A percentile compares a stretch with the other conserved stretches of the same genome.
These are phyloP conservation scores for Elsinoe necatrix DNA, from an alignment of 2,329 filamentous ascomycete species.

Conservation along the genomic window DNA sequence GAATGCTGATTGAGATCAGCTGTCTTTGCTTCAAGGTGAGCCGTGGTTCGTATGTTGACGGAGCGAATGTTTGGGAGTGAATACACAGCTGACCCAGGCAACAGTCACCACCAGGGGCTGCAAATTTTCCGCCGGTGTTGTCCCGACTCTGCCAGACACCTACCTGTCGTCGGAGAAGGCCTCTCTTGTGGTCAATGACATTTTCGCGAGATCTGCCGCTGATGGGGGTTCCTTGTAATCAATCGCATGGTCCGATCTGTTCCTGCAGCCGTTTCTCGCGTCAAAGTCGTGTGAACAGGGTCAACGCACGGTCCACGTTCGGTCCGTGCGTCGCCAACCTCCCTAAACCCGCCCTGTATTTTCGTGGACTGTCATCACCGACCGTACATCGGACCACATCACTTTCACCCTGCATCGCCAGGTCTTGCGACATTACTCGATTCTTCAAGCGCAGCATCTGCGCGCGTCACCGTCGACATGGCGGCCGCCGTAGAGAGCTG, in stretches of 20 bases:
- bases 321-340: not conserved
- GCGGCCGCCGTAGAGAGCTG: slow-evolving; percentile 63
- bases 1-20: not conserved
- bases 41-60: slow-evolving; percentile 14
- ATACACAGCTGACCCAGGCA: slow-evolving; percentile 8
- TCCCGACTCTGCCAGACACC: not conserved
- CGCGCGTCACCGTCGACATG: slow-evolving; percentile 36
- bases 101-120: not conserved
- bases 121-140: not conserved
- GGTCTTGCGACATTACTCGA: slow-evolving; percentile 12
- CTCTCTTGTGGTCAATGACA: not conserved
- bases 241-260: not conserved
- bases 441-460: slow-evolving; percentile 14
- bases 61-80: slow-evolving; percentile 9
- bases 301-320: not conserved
- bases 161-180: not conserved
- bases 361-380: not conserved
- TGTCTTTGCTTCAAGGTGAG: slow-evolving; percentile 10
- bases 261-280: not conserved
- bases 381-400: not conserved
- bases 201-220: not conserved
- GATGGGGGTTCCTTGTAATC: not conserved
- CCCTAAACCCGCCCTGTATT: too few species aligned
- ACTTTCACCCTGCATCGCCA: slow-evolving; percentile 12
- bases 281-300: slow-evolving; percentile 1